Percentiles rank a stretch among this genome's conserved stretches.
Conservation (phyloP, 371 early-diverging fungal species). For the Mucor indicus region DNA sequence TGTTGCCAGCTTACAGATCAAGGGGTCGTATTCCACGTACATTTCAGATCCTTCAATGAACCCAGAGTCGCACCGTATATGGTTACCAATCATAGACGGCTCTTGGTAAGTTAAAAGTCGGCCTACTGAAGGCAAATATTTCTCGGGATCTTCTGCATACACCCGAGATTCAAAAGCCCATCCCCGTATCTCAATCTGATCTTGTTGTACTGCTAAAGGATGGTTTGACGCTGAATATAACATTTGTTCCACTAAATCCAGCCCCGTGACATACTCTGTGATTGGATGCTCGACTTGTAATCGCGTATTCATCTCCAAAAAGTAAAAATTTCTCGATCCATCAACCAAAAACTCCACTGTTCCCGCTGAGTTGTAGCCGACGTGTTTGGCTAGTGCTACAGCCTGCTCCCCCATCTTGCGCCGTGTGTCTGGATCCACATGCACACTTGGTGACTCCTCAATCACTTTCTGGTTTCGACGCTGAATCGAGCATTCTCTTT, state of each 20-base stretch:
- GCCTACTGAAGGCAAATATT: conserved; percentile 91
- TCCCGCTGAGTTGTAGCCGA: conserved; percentile 76
- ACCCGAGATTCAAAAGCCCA: conserved; percentile 88
- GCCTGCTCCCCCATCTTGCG: conserved; percentile 84
- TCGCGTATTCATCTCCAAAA: conserved; percentile 89
- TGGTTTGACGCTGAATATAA: conserved; percentile 76
- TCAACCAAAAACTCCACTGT: conserved; percentile 80
- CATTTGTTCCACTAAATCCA: conserved; percentile 94
- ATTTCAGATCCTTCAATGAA: conserved; percentile 79
- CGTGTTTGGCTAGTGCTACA: conserved; percentile 75
- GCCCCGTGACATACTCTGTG: conserved; percentile 90
- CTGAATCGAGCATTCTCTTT: conserved; percentile 91
- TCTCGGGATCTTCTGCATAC: conserved; percentile 89
- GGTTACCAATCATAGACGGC: conserved; percentile 7
- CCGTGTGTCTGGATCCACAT: conserved; percentile 62
- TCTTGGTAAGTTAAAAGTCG: conserved; percentile 41
- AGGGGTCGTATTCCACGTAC: conserved; percentile 81
- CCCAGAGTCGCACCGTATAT: conserved; percentile 43
- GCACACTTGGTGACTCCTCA: conserved; percentile 77
- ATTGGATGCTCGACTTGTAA: conserved; percentile 97
- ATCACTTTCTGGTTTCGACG: conserved; percentile 87
- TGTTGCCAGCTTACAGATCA: conserved; percentile 88
- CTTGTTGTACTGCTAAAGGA: conserved; percentile 52
- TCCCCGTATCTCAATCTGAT: conserved; percentile 64
- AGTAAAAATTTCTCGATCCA: conserved; percentile 71